Evolutionary conservation across 352 stramenopile genomes (phyloP).

Genomic region (Globisporangium cylindrosporum): DNA sequence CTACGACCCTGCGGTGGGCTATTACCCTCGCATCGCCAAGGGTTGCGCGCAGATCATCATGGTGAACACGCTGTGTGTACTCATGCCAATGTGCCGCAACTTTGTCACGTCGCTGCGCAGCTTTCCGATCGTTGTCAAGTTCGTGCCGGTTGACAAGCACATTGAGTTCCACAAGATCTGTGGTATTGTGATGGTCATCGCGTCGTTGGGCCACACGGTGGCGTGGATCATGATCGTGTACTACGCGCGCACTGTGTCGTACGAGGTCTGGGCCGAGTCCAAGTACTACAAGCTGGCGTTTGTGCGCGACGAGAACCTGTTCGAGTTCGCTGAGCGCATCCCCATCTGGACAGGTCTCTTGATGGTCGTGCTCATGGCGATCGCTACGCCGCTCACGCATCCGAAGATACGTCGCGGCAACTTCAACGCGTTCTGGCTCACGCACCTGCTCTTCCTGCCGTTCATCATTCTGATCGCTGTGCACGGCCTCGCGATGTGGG

Average conservation of each 20-base stretch:
- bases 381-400: constrained; percentile 47
- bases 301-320: constrained; percentile 45
- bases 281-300: constrained; percentile 45
- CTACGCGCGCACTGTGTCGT: constrained; percentile 37
- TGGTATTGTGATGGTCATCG: constrained; percentile 65
- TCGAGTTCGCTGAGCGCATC: constrained; percentile 39
- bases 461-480: constrained; percentile 67
- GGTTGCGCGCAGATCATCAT: constrained; percentile 69
- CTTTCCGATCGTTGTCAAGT: constrained; percentile 38
- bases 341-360: constrained; percentile 61
- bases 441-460: constrained; percentile 61
- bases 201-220: constrained; percentile 46
- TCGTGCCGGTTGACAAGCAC: constrained; percentile 60
- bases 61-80: constrained; percentile 71
- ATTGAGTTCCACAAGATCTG: constrained; percentile 78
- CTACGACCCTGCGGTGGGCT: constrained; percentile 50
- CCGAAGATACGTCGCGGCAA: constrained; percentile 47
- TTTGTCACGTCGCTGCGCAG: constrained; percentile 56
- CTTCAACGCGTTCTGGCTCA: constrained; percentile 70
- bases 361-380: constrained; percentile 53
- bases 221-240: constrained; percentile 58
- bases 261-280: constrained; percentile 41
- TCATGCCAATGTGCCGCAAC: constrained; percentile 73
- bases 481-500: constrained; percentile 62
- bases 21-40: constrained; percentile 56